Evolutionary conservation across 2,329 filamentous ascomycete genomes (phyloP), one percentile per base, ranked within the genome.

Genomic region (Dothistroma septosporum): DNA sequence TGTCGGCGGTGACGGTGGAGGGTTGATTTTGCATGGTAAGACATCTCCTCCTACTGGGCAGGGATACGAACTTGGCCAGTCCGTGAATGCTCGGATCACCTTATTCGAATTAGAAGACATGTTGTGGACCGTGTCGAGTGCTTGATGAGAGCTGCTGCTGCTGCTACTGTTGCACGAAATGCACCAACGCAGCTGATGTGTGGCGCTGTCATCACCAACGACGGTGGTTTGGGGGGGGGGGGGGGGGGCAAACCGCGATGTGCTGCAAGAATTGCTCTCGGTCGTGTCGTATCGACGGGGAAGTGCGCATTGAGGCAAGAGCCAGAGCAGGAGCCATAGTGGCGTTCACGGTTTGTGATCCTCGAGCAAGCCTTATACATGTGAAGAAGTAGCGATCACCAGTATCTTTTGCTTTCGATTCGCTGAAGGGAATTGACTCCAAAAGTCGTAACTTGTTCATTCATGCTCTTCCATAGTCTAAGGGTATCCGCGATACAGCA

Each of bases 401-500:
- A 21, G 24, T 28, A 28, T 6, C 24, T 28, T 28, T 28, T 28
- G 24, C 6, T 28, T 6, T 6, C 24, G 3, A 28, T 28, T 28
- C 24, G 24, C 24, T 28, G 24, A 28, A 28, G 24, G 3, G 24
- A 6, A 21, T 21, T n/a, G 4, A 32, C 28, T 7, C 10, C 10
- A 28, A 12, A 32, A 19, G 31, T 53, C 50, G 31, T 35, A n/a
- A 53, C 50, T 32, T 19, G n/a, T 53, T 12, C 50, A 32, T 53
- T 19, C 50, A 19, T 53, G n/a, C 50, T 11, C 47, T 21, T 57
- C 47, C 52, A 33, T 53, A 62, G 52, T 53, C 60, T 62, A 59
- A 59, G 56, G 56, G 55, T 59, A 62, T 62, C 56, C 56, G 56
- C 60, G 21, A 50, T 46, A 57, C 60, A 58, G 49, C 19, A 28